Evolutionary conservation across 129 eudicot species (phyloP), one percentile per base, ranked within the genome.

Genomic region (Arctium lappa): DNA sequence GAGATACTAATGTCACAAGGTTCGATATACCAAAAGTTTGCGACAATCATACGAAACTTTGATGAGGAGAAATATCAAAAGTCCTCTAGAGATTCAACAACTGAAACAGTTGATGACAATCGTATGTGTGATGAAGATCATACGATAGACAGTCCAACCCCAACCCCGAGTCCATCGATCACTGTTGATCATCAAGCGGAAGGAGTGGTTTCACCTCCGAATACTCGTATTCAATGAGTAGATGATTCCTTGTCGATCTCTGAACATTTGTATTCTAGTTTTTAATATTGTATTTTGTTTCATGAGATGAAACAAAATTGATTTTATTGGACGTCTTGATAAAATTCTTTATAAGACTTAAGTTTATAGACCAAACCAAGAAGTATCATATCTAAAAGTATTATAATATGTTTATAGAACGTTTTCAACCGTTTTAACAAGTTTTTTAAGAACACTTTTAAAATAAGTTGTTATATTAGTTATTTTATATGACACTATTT

Each of bases 1-100:
- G 85, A 74, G 9, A 63, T 81, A 63, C 40, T 81, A 31, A 40
- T 5, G 50, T 81, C 85, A 39, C 44, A 81, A 4, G 46, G 31
- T 40, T 74, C 85, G 22, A 7, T 3, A 63, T 7, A 4, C 75
- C 22, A 81, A 12, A 81, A 81, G 80, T 8, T 74, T 34, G 44
- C 7, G 1, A 2, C 68, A 39, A 66, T 81, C 34, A n/a, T 37
- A 30, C n/a, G 6, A 63, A 81, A 22, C 65, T 81, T 81, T 27
- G 77, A 38, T 68, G 74, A 69, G 16, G 74, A 68, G 53, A 39
- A 63, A 63, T 6, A 22, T 29, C 15, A 22, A 1, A 39, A 4
- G 32, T 1, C 74, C 13, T 6, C 29, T 39, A 22, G 6, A 29
- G 15, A 53, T 53, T 53, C 74, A 3, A 12, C 42, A 38, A 32